These are phyloP conservation scores for Zoysia pacifica DNA, from an alignment of 176 grass and related monocot species.

Conservation along the genomic window DNA sequence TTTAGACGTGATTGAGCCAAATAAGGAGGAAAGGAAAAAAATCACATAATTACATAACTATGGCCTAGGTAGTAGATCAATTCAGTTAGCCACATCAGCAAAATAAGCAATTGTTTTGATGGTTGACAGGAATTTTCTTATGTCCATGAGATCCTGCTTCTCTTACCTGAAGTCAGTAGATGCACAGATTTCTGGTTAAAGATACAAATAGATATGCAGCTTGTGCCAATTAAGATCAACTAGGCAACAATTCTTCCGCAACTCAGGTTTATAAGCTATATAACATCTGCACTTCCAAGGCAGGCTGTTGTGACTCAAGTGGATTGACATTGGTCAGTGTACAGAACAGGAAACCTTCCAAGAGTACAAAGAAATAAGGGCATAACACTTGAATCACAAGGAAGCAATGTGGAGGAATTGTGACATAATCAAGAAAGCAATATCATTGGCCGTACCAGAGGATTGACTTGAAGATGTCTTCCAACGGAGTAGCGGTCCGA, in stretches of 20 bases:
- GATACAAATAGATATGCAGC: background rate
- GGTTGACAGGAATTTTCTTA: background rate
- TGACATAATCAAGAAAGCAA: constrained; percentile 14
- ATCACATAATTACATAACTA: constrained; percentile 13
- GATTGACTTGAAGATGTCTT: constrained; percentile 96
- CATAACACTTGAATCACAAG: background rate
- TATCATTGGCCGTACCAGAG: constrained; percentile 54
- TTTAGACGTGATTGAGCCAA: constrained; percentile 40
- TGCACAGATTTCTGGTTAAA: background rate
- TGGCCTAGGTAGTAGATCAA: background rate
- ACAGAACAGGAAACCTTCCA: background rate
- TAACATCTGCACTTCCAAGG: background rate
- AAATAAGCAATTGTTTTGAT: background rate
- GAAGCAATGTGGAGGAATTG: background rate
- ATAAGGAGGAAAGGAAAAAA: constrained; percentile 29
- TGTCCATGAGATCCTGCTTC: background rate
- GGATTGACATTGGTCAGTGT: background rate
- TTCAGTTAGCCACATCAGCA: background rate
- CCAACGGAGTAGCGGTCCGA: constrained; percentile 82
- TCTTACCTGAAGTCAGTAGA: background rate
- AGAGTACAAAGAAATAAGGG: too few relatives aligned
- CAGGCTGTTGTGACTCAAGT: background rate
- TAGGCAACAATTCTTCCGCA: background rate
- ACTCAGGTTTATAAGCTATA: background rate
- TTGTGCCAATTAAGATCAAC: background rate